phyloP scores from a whole-genome alignment of 1,284 basidiomycete genomes.

The Irpex rosettiformis region DNA sequence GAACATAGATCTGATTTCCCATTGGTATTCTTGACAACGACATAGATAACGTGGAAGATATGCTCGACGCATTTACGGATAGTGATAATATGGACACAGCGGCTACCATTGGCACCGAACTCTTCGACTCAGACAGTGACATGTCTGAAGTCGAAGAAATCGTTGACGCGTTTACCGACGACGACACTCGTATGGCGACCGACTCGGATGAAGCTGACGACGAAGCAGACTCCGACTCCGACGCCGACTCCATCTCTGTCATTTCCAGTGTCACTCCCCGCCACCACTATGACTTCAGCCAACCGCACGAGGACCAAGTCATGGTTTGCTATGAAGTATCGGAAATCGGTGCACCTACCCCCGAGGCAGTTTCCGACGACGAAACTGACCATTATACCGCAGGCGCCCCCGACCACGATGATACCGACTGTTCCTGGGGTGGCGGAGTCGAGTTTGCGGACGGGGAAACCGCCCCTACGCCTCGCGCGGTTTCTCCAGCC shows the following conservation, averaged over 20 bases:
- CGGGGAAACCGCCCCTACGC: background rate
- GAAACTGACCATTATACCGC: background rate
- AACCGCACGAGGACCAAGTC: background rate
- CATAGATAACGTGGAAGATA: background rate
- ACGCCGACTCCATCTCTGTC: background rate
- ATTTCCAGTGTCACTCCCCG: background rate
- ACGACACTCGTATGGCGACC: background rate
- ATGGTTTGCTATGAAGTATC: background rate
- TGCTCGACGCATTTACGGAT: background rate
- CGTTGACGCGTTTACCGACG: background rate
- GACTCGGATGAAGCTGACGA: background rate
- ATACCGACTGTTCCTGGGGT: background rate
- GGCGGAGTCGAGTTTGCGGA: background rate
- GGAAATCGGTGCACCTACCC: background rate
- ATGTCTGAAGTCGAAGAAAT: background rate
- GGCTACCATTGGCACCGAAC: background rate
- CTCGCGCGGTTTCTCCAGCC: background rate
- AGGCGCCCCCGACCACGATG: background rate
- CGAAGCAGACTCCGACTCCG: background rate
- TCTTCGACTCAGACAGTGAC: background rate
- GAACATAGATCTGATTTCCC: background rate
- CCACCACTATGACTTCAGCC: background rate
- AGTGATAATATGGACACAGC: background rate
- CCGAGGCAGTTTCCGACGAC: background rate
- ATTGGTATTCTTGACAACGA: background rate